Base-by-base conservation (phyloP, 768 basidiomycete species). In the Paxillus involutus region DNA sequence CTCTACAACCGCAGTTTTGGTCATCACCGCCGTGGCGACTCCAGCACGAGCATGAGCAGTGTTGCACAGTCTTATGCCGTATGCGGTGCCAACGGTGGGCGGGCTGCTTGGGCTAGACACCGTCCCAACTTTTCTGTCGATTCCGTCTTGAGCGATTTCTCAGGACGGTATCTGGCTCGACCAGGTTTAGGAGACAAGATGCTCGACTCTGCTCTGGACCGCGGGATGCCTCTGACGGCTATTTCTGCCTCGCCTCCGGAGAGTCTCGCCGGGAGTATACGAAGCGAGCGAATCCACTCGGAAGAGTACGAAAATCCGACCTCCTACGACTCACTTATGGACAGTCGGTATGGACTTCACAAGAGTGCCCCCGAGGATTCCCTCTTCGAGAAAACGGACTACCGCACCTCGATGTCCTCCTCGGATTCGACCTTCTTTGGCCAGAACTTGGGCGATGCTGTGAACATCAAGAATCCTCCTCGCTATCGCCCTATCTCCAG, bases 141-240 rank as follows among this genome's bases (percentile, higher is more conserved):
- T 57, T 91, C 89, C 0, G 67, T 82, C 32, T 68, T 77, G 63
- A 91, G 86, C 59, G 84, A 88, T 44, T 80, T 80, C 57, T 84
- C 87, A 10, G 75, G 70, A 3, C 68, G 75, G 59, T 73, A 79
- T n/a, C 68, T 88, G 0, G 83, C 78, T 2, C 80, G 90, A 10
- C 91, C 91, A 2, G 88, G 85, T 3, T 66, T 92, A 4, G 90
- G 91, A 1, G 91, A 93, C 68, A 93, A 91, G 78, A 93, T 93
- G 91, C 88, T 93, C 57, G 84, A 88, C 36, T 83, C 77, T 32
- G 78, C 71, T 12, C 67, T 60, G 7, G 82, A 81, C 35, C 77
- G 75, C 44, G 80, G 77, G 2, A 75, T 79, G 55, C 80, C 86
- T 0, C 74, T 91, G 26, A 65, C 76, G 0, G 73, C 87, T 0